Conservation (phyloP, 495 filamentous ascomycete species). For the Sphaerosporella brunnea region DNA sequence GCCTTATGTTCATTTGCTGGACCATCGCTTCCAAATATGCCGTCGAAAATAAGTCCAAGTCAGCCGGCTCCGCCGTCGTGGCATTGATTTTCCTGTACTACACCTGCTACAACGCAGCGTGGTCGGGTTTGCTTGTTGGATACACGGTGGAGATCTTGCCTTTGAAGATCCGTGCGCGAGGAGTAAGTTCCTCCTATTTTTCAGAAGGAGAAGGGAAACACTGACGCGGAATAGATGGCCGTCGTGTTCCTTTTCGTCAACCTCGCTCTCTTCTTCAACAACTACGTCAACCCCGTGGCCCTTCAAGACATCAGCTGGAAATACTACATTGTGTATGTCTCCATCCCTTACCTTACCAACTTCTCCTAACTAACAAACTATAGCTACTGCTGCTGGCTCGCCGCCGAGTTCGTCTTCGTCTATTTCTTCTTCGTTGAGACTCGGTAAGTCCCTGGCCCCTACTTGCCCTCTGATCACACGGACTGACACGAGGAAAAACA, state of each 20-base stretch:
- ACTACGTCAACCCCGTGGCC: constrained; percentile 35
- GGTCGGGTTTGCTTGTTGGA: constrained; percentile 28
- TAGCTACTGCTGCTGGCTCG: constrained; percentile 32
- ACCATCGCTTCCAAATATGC: constrained; percentile 27
- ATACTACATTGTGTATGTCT: constrained; percentile 30
- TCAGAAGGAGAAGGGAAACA: not conserved
- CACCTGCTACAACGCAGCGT: constrained; percentile 30
- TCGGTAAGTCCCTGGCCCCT: constrained; percentile 6
- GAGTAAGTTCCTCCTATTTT: not conserved
- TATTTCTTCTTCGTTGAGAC: constrained; percentile 34
- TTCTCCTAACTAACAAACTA: too few relatives aligned
- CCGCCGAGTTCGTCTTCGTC: constrained; percentile 30
- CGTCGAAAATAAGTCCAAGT: constrained; percentile 10
- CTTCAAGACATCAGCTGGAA: constrained; percentile 30
- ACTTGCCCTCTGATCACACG: too few relatives aligned
- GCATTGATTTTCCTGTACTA: constrained; percentile 32
- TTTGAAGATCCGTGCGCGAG: constrained; percentile 21
- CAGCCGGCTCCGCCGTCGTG: constrained; percentile 27
- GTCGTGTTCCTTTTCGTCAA: constrained; percentile 32
- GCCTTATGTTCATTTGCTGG: constrained; percentile 25
- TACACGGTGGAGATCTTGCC: constrained; percentile 32
- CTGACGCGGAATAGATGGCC: constrained; percentile 25
- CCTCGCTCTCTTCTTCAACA: constrained; percentile 33
- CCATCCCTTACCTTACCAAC: too few relatives aligned
- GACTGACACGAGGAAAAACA: too few relatives aligned